Evolutionary conservation across 2,329 filamentous ascomycete species (phyloP).

Genomic region (Cercospora sp.): DNA sequence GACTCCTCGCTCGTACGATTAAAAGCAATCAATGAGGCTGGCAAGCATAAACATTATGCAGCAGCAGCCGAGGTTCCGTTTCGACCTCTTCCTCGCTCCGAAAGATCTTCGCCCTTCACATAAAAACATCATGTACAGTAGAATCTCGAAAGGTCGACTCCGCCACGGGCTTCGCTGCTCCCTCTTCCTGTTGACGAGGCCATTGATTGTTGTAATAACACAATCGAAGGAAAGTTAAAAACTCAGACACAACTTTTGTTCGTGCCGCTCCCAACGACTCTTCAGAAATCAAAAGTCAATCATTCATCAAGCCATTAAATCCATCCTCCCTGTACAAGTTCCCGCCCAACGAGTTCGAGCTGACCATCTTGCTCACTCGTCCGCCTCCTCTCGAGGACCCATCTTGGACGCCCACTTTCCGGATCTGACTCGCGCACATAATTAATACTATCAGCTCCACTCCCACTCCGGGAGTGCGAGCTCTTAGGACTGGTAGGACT

Average conservation of each 20-base stretch:
- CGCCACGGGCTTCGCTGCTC: background rate
- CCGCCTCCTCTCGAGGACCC: conserved; percentile 68
- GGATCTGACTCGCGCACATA: conserved; percentile 65
- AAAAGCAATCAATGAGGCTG: background rate
- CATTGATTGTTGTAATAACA: background rate
- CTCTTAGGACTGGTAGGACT: conserved; percentile 15
- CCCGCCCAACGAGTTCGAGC: conserved; percentile 63
- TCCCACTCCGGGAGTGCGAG: conserved; percentile 40
- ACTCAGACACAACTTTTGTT: background rate
- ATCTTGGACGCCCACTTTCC: conserved; percentile 58
- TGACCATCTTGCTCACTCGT: conserved; percentile 63
- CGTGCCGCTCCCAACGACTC: background rate
- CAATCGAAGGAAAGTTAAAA: background rate
- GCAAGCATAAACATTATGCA: background rate
- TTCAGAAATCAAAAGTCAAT: background rate
- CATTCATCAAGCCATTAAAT: conserved; percentile 33
- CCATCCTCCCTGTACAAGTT: conserved; percentile 60
- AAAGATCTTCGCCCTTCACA: background rate
- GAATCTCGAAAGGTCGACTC: background rate
- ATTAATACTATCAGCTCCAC: conserved; percentile 67
- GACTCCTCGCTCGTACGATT: background rate
- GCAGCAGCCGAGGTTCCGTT: background rate
- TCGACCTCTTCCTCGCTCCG: background rate
- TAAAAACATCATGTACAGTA: background rate
- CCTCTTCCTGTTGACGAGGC: background rate